Base-by-base conservation (phyloP, 179 eudicot genomes). In the Silene vulgaris region DNA sequence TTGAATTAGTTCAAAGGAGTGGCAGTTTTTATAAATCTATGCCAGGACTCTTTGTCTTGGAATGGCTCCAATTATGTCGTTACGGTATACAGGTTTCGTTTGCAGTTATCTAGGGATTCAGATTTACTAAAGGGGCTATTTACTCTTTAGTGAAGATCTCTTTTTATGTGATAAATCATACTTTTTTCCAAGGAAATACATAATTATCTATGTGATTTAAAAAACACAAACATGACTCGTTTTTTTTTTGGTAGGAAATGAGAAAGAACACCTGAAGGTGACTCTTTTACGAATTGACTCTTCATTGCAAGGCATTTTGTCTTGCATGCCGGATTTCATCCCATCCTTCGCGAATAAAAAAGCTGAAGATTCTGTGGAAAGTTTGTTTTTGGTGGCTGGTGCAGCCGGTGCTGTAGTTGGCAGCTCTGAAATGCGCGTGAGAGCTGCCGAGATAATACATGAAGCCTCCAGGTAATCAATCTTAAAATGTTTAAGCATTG, bases 241-340 rank as follows among this genome's bases (percentile, higher is more conserved):
- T 14, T 72, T 75, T 19, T 11, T 72, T 69, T 13, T n/a, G 37
- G 73, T 88, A 95, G 99, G 97, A 80, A 87, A 80, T 78, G 97
- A 93, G 89, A 95, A 93, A 88, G 99, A 95, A 65, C 97, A 93
- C 86, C 88, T 95, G 76, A 93, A 93, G 80, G 97, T 95, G 87
- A 93, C 99, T 71, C 92, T 95, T 80, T 74, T 95, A 73, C 91
- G 96, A 71, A 77, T 95, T 76, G 96, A 93, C 82, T 90, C 99
- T 78, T 87, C 97, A 72, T 82, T 95, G 82, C 97, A 95, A 88
- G 97, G 99, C 74, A 90, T 95, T 76, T 84, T 90, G 77, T 95
- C 99, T 79, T 95, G 99, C 87, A 87, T 95, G 88, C 99, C 99
- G 57, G 99, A 95, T 85, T 90, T 95, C 81, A 83, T 69, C 74